These are phyloP conservation scores for Entonaema liquescens DNA, from an alignment of 495 filamentous ascomycete genomes.

Conservation along the genomic window DNA sequence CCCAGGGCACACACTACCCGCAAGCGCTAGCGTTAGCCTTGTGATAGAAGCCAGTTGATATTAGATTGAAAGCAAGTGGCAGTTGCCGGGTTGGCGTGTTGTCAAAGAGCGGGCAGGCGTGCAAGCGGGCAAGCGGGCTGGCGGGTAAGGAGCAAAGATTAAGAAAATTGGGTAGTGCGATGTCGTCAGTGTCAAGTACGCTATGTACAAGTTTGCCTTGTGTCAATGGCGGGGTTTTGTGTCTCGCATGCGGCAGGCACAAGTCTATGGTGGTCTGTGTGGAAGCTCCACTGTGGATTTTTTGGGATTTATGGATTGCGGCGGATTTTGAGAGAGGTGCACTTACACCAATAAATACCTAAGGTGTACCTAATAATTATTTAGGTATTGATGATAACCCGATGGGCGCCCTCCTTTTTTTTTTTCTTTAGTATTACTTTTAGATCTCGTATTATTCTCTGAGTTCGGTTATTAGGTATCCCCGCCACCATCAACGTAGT, in stretches of 20 bases:
- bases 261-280: slow-evolving; percentile 16
- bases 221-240: slow-evolving; percentile 43
- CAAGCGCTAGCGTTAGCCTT: slow-evolving; percentile 15
- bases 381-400: slow-evolving; percentile 8
- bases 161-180: slow-evolving; percentile 31
- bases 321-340: not conserved
- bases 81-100: not conserved
- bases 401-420: slow-evolving; percentile 7
- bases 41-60: slow-evolving; percentile 1
- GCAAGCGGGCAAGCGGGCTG: too few species aligned
- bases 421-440: slow-evolving; percentile 1
- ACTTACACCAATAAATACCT: too few species aligned
- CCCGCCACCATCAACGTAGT: not conserved
- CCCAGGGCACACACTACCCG: slow-evolving; percentile 11
- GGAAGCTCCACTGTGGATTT: not conserved
- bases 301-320: not conserved
- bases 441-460: not conserved
- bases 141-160: slow-evolving; percentile 5
- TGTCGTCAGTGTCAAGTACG: slow-evolving; percentile 37
- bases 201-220: slow-evolving; percentile 31
- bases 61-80: slow-evolving; percentile 8
- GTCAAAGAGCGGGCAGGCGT: not conserved
- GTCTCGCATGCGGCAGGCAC: slow-evolving; percentile 41
- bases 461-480: not conserved
- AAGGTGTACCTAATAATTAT: too few species aligned